Evolutionary conservation across 441 rosid species (phyloP).

Genomic region (Theobroma grandiflorum): DNA sequence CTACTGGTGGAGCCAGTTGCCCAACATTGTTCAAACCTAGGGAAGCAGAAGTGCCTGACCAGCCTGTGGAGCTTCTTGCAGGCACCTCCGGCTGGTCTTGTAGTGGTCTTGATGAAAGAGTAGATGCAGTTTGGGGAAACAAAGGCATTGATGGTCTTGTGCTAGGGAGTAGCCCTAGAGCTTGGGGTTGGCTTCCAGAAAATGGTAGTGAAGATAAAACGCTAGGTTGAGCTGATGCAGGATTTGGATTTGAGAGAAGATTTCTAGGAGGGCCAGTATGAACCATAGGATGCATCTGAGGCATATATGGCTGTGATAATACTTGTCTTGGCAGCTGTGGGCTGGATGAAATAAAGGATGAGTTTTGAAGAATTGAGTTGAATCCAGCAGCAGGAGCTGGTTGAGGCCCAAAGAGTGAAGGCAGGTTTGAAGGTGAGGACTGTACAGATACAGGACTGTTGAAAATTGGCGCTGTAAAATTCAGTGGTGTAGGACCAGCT

Average conservation of each 20-base stretch:
- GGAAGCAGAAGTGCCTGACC: conserved; percentile 43
- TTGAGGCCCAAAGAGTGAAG: conserved; percentile 60
- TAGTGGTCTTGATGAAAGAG: conserved; percentile 34
- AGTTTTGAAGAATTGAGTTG: conserved; percentile 46
- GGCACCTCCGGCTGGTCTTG: conserved; percentile 42
- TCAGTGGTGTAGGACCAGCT: conserved; percentile 41
- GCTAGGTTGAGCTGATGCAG: conserved; percentile 43
- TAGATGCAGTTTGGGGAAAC: conserved; percentile 46
- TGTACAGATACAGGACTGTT: conserved; percentile 42
- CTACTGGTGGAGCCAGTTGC: conserved; percentile 43
- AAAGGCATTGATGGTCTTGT: conserved; percentile 47
- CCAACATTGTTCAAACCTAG: conserved; percentile 48
- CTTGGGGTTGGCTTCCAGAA: conserved; percentile 50
- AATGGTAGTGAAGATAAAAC: conserved; percentile 34
- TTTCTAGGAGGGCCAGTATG: conserved; percentile 48
- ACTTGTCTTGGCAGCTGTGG: conserved; percentile 45
- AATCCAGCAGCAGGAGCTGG: conserved; percentile 44
- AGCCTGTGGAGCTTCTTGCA: conserved; percentile 43
- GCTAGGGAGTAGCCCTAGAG: conserved; percentile 40
- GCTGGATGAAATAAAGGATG: conserved; percentile 43
- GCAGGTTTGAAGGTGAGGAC: conserved; percentile 40
- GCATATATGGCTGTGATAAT: conserved; percentile 43
- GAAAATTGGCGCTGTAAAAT: conserved; percentile 47
- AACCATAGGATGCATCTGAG: conserved; percentile 41
- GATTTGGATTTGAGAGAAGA: conserved; percentile 47